phyloP scores from a whole-genome alignment of 1,284 basidiomycete genomes.

The Pascua sp. region DNA sequence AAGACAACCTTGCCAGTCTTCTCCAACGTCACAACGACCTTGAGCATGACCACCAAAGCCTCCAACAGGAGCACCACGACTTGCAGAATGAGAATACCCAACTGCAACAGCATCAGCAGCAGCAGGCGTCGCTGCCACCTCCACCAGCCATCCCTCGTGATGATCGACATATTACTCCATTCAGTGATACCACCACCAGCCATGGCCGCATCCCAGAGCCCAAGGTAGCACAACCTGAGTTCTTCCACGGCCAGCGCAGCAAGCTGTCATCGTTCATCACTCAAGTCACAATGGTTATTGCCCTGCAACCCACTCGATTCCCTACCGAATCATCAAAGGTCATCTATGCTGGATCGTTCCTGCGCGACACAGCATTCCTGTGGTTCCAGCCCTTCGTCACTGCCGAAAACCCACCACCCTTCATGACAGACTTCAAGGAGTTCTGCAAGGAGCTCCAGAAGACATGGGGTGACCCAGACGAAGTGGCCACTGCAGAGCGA shows the following conservation, averaged over 20 bases:
- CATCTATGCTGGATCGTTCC: constrained; percentile 16
- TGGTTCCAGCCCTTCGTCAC: constrained; percentile 17
- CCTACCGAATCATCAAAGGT: constrained; percentile 17
- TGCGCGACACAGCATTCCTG: constrained; percentile 19
- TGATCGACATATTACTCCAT: too few relatives aligned
- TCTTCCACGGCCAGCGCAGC: constrained; percentile 9
- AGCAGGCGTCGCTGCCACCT: too few relatives aligned
- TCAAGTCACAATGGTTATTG: constrained; percentile 6
- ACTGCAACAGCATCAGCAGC: too few relatives aligned
- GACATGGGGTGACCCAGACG: constrained; percentile 18
- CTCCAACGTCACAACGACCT: too few relatives aligned
- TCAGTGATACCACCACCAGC: too few relatives aligned
- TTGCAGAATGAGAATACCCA: too few relatives aligned
- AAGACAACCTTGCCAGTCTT: too few relatives aligned
- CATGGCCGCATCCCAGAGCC: too few relatives aligned
- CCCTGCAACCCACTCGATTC: constrained; percentile 12
- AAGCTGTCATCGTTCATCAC: constrained; percentile 2
- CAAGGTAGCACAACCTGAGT: constrained; percentile 13
- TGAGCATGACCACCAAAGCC: too few relatives aligned
- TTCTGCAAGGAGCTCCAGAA: constrained; percentile 11
- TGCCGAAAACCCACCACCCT: background rate
- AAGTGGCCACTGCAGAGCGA: constrained; percentile 8
- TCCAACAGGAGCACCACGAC: too few relatives aligned
- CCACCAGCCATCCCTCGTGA: too few relatives aligned
- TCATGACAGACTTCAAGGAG: constrained; percentile 5